Evolutionary conservation across 1,284 basidiomycete species (phyloP), one percentile per base, ranked within the genome.

Genomic region (Apiotrichum brassicae): DNA sequence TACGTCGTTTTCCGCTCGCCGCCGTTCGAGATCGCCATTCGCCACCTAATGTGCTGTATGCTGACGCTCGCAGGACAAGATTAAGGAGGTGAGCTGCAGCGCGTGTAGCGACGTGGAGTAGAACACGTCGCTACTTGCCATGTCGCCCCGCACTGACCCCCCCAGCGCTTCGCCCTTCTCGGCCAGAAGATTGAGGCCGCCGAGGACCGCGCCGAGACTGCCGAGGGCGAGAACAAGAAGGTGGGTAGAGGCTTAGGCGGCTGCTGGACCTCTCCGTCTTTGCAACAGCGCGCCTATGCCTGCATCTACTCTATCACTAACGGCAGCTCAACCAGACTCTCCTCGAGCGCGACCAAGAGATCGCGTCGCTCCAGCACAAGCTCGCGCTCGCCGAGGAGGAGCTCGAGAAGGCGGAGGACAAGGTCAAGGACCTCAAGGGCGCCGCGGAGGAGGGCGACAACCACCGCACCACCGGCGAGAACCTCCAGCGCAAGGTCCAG

Each of bases 121-220:
- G n/a, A n/a, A n/a, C n/a, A n/a, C n/a, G n/a, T n/a, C n/a, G n/a
- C n/a, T n/a, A n/a, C n/a, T n/a, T n/a, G n/a, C n/a, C n/a, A n/a
- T n/a, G n/a, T n/a, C n/a, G n/a, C n/a, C 6, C 20, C 24, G 22
- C 46, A 28, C 44, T 43, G 42, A 25, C 25, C 41, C 6, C 4
- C 1, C 6, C 57, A 81, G 78, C 76, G 78, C 69, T 76, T 81
- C 66, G 75, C 75, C 65, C 72, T 78, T 50, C 76, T 97, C 65
- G 90, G 92, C 60, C 71, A 75, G 45, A 94, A 98, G 78, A 91
- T 89, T 47, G 94, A 98, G 74, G 73, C 73, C 49, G 87, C 89
- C 38, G 75, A 84, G 53, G 71, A 75, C 36, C 85, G 90, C 51
- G 91, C 90, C 34, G 90, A 93, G 65, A 78, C 73, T 13, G 86